Conservation (phyloP, 768 basidiomycete species). For the Cystofilobasidium bisporidii region DNA sequence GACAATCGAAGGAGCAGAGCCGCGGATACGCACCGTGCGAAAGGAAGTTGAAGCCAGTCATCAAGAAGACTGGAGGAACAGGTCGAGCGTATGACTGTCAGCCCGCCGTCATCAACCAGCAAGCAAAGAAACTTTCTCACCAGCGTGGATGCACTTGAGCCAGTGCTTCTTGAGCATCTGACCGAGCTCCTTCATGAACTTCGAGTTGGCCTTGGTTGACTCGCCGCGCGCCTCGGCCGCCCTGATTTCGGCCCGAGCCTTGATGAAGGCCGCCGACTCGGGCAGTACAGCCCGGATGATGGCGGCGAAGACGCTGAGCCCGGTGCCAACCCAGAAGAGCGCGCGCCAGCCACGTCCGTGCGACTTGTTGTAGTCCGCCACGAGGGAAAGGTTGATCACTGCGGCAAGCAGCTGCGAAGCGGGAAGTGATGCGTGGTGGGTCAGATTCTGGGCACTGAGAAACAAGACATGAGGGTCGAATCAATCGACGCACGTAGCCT, state of each 20-base stretch:
- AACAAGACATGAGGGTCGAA: no score
- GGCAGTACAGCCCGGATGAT: conserved; percentile 57
- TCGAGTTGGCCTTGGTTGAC: conserved; percentile 49
- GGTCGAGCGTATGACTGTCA: background rate
- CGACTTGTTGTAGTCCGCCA: conserved; percentile 37
- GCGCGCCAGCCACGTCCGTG: conserved; percentile 50
- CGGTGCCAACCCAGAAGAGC: conserved; percentile 62
- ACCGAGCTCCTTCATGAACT: conserved; percentile 63
- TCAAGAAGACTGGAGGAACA: background rate
- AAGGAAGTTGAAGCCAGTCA: conserved; percentile 57
- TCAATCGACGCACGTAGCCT: conserved; percentile 3
- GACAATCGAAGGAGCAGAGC: conserved; percentile 45
- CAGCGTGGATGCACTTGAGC: conserved; percentile 70
- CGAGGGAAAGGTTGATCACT: conserved; percentile 32
- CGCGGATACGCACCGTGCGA: conserved; percentile 48
- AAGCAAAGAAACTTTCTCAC: conserved; percentile 50
- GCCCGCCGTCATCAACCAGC: background rate
- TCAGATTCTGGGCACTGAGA: conserved; percentile 30
- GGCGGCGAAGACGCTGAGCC: conserved; percentile 49
- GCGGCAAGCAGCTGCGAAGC: conserved; percentile 3
- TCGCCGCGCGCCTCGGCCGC: conserved; percentile 45
- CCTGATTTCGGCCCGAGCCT: conserved; percentile 45
- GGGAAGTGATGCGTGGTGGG: background rate
- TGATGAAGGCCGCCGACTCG: conserved; percentile 65
- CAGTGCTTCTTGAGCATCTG: conserved; percentile 74